These are phyloP conservation scores for Yamadazyma pseudoaaseri DNA, from an alignment of 1,139 yeast genomes.

Conservation along the genomic window DNA sequence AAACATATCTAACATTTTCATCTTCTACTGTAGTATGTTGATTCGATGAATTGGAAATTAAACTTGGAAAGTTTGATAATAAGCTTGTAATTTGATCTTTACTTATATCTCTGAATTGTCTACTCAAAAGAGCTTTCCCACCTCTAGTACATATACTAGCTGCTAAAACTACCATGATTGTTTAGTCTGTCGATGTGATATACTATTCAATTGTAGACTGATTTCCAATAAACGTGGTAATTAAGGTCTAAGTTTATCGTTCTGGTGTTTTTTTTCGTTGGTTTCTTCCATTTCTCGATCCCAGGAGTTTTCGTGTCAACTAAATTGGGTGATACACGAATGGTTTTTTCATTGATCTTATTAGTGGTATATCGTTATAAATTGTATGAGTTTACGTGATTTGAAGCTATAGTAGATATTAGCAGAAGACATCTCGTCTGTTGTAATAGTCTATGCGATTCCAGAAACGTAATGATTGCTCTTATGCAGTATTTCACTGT, in stretches of 20 bases:
- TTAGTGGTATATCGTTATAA: too few species aligned
- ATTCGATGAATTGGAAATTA: conserved; percentile 66
- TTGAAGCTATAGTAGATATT: too few species aligned
- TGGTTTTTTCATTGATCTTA: too few species aligned
- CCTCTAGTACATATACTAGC: conserved; percentile 95
- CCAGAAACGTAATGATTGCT: too few species aligned
- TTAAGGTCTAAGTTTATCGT: conserved; percentile 1
- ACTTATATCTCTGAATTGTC: conserved; percentile 86
- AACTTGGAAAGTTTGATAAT: conserved; percentile 81
- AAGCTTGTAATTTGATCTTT: conserved; percentile 86
- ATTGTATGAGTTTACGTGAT: too few species aligned
- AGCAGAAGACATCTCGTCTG: too few species aligned
- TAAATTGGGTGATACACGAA: conserved; percentile 6
- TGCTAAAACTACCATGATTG: conserved; percentile 60
- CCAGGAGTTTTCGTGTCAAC: conserved; percentile 13
- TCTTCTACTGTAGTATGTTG: conserved; percentile 97
- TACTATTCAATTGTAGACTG: not conserved
- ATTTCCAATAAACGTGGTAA: not conserved
- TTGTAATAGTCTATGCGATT: too few species aligned
- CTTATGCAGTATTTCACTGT: too few species aligned
- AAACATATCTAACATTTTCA: conserved; percentile 88
- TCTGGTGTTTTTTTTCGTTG: conserved; percentile 1
- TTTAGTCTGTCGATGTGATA: not conserved
- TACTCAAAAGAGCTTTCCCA: conserved; percentile 89
- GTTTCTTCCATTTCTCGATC: conserved; percentile 6